These are phyloP conservation scores for Aspergillus ustus DNA, from an alignment of 2,329 filamentous ascomycete species.

Conservation along the genomic window DNA sequence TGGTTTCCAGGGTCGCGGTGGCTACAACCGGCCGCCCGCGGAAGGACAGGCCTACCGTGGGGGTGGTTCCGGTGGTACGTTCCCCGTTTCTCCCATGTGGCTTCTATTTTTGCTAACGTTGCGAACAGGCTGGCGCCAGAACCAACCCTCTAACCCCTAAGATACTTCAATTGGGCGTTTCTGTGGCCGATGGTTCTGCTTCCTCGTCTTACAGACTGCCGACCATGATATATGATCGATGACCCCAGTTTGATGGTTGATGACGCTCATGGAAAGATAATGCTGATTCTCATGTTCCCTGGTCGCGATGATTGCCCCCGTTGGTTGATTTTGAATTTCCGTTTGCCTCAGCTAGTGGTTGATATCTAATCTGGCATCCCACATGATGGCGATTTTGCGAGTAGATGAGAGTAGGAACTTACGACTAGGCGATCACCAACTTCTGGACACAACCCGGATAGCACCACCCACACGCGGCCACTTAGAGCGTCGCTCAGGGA, in stretches of 20 bases:
- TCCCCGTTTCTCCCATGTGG: slow-evolving; percentile 4
- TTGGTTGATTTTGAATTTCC: slow-evolving; percentile 14
- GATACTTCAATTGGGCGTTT: not conserved
- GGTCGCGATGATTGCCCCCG: slow-evolving; percentile 14
- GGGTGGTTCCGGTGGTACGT: slow-evolving; percentile 28
- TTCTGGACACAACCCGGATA: not conserved
- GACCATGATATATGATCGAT: slow-evolving; percentile 16
- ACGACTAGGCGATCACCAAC: not conserved
- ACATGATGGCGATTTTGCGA: slow-evolving; percentile 7
- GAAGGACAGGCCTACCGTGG: slow-evolving; percentile 43
- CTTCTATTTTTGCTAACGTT: slow-evolving; percentile 1
- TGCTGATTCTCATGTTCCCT: slow-evolving; percentile 13
- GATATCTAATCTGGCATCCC: slow-evolving; percentile 21
- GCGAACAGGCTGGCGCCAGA: slow-evolving; percentile 16
- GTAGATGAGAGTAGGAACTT: slow-evolving; percentile 15
- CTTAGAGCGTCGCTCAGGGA: not conserved
- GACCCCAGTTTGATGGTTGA: slow-evolving; percentile 16
- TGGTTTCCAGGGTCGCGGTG: slow-evolving; percentile 51
- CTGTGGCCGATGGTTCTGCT: slow-evolving; percentile 5
- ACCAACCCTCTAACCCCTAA: slow-evolving; percentile 9
- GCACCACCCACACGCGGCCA: not conserved
- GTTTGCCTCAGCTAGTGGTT: slow-evolving; percentile 20
- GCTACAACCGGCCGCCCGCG: slow-evolving; percentile 45
- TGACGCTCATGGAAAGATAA: slow-evolving; percentile 13
- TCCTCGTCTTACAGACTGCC: slow-evolving; percentile 14